Percentiles rank a stretch among this genome's conserved stretches.
These are phyloP conservation scores for Hydrangea macrophylla DNA, from an alignment of 148 eudicot species.

Conservation along the genomic window DNA sequence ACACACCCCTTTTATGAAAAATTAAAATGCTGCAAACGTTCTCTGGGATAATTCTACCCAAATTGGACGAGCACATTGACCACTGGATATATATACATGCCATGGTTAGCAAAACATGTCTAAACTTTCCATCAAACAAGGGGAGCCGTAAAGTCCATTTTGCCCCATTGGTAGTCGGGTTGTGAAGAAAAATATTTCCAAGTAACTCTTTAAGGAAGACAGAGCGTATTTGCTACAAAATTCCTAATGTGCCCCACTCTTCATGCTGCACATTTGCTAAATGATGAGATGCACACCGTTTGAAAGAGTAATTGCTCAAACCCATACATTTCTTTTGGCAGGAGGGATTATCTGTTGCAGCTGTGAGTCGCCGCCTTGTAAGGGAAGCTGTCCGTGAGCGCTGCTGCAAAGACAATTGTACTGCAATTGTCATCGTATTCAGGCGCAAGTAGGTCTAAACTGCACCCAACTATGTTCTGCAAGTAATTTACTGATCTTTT, in stretches of 20 bases:
- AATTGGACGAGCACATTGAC: too few species aligned
- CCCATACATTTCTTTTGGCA: conserved; percentile 26
- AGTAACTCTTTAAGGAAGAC: neutral
- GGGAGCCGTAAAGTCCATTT: neutral
- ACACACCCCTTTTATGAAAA: neutral
- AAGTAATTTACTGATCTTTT: neutral
- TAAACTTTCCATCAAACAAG: neutral
- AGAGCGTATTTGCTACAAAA: neutral
- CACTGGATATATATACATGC: neutral
- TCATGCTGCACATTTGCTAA: neutral
- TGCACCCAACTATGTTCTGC: neutral
- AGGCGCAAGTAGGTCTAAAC: conserved; percentile 28
- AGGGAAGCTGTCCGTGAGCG: conserved; percentile 82
- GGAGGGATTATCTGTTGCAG: conserved; percentile 63
- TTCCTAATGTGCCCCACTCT: neutral
- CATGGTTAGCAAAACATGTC: neutral
- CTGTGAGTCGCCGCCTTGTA: conserved; percentile 67
- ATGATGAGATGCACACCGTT: neutral
- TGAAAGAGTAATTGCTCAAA: conserved; percentile 1
- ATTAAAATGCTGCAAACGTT: neutral
- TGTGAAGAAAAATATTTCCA: neutral
- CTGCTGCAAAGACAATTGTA: conserved; percentile 79
- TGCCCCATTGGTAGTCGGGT: neutral
- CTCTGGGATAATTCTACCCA: neutral
- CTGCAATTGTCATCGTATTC: conserved; percentile 68